phyloP scores from a whole-genome alignment of 768 basidiomycete genomes.

The Termitomyces sp. region DNA sequence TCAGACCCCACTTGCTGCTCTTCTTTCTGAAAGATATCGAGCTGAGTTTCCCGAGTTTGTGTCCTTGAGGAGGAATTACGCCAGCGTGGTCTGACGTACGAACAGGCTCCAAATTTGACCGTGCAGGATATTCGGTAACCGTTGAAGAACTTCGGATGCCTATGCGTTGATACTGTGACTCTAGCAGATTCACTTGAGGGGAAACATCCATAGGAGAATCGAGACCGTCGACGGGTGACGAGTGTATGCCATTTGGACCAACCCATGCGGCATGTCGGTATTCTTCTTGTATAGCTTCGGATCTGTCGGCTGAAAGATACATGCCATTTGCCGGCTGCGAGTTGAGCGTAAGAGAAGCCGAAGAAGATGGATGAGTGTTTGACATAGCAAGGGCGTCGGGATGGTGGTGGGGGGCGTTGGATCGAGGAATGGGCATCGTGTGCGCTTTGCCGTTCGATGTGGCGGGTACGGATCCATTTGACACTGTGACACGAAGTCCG shows the following conservation, averaged over 20 bases:
- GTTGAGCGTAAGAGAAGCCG: constrained; percentile 31
- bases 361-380: constrained; percentile 10
- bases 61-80: constrained; percentile 33
- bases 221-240: constrained; percentile 25
- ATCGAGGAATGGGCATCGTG: constrained; percentile 28
- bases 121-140: constrained; percentile 44
- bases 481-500: constrained; percentile 37
- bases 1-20: constrained; percentile 57
- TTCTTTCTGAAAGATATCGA: constrained; percentile 67
- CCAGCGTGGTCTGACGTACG: constrained; percentile 34
- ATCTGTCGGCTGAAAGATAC: constrained; percentile 22
- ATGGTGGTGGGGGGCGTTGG: constrained; percentile 24
- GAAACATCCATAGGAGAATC: constrained; percentile 63
- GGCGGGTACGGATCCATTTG: constrained; percentile 27
- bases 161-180: constrained; percentile 43
- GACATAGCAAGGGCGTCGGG: constrained; percentile 11
- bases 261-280: constrained; percentile 20
- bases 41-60: constrained; percentile 54
- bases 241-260: constrained; percentile 9
- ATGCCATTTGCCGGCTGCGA: constrained; percentile 17
- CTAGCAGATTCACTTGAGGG: constrained; percentile 39
- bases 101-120: constrained; percentile 35
- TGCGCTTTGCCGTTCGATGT: constrained; percentile 31
- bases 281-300: constrained; percentile 20
- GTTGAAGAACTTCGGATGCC: constrained; percentile 48